Base-by-base conservation (phyloP, 2,329 filamentous ascomycete genomes). In the Elsinoe fawcettii region DNA sequence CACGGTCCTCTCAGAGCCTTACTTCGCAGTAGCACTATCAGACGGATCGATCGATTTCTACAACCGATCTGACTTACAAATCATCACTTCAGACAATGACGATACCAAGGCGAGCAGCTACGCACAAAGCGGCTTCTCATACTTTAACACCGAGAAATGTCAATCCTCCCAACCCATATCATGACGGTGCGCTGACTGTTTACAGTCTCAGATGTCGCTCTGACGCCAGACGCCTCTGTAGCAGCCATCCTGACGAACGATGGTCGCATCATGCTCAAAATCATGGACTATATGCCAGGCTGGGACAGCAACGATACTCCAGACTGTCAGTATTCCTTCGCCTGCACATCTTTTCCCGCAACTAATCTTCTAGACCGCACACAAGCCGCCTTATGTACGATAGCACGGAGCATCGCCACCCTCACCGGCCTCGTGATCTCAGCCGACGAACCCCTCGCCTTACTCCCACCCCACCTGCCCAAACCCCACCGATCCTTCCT, bases 31-130 rank as follows among this genome's bases (percentile, higher is more conserved):
- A 59, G 80, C 80, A 23, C 88, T 88, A 64, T 87, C 87, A 60
- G 90, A 96, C 67, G 88, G 91, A 9, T 86, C 84, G 0, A 77
- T 95, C 2, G 85, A 93, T 63, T 88, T 92, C 69, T 83, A 88
- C 57, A 87, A 95, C 66, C 81, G 90, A 9, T 77, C 80, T 49
- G 87, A 82, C 0, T 86, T 95, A 80, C 77, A 82, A 3, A 55
- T 61, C 7, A 75, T 91, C 0, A 84, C 82, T 61, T 79, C 80
- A 4, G 80, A 86, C 57, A 77, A 80, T 25, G 85, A 87, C 63
- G 72, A 82, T 6, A 80, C 82, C 43, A 82, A 77, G 46, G 82
- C 95, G 30, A 82, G 80, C 60, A 87, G 83, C 58, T 76, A 95
- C 25, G 77, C 85, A 25, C 88, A 96, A 69, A 83, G 85, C 46